Percentiles rank a stretch among this genome's conserved stretches.
These are phyloP conservation scores for Colletotrichum eleusines DNA, from an alignment of 2,329 filamentous ascomycete species.

Conservation along the genomic window DNA sequence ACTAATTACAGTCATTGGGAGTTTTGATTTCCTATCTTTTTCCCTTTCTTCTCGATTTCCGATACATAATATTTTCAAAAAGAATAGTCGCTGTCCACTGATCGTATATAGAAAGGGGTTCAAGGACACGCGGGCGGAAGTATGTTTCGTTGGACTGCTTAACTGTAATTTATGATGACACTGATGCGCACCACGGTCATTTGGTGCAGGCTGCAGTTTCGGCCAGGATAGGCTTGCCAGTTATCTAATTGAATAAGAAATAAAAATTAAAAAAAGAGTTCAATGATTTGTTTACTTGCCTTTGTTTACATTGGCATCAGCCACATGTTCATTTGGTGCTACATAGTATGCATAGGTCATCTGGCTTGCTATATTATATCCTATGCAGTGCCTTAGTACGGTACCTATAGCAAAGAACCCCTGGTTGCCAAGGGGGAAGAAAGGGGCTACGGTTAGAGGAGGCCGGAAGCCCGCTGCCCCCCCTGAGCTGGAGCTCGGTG, in stretches of 20 bases:
- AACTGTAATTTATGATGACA: conserved; percentile 32
- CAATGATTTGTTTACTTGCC: conserved; percentile 16
- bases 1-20: conserved; percentile 39
- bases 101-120: conserved; percentile 35
- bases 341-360: too few relatives aligned
- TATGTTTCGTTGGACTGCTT: conserved; percentile 19
- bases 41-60: conserved; percentile 16
- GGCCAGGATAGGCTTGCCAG: conserved; percentile 4
- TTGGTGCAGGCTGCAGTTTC: conserved; percentile 17
- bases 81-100: conserved; percentile 14
- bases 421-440: conserved; percentile 19
- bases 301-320: conserved; percentile 19
- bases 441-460: conserved; percentile 36
- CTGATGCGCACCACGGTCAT: conserved; percentile 13
- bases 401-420: conserved; percentile 25
- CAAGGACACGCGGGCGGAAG: conserved; percentile 5
- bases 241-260: neutral
- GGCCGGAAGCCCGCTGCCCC: conserved; percentile 21
- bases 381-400: neutral
- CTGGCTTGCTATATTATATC: too few relatives aligned
- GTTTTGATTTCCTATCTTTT: conserved; percentile 14
- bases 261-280: neutral
- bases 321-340: neutral
- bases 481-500: conserved; percentile 23
- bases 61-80: conserved; percentile 24